phyloP scores from a whole-genome alignment of 2,329 filamentous ascomycete genomes.

The Aspergillus neoniger region DNA sequence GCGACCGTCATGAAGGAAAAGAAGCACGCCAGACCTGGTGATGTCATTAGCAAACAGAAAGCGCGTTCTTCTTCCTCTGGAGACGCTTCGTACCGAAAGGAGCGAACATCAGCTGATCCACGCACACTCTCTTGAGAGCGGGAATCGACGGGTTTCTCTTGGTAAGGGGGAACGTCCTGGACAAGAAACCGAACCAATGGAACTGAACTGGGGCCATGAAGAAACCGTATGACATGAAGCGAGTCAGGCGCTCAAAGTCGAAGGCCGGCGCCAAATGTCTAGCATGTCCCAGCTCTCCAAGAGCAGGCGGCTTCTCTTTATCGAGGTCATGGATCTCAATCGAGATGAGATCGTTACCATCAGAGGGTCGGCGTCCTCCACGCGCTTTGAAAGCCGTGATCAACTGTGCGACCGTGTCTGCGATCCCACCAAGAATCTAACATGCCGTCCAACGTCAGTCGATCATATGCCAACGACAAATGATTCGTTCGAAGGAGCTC shows the following conservation, averaged over 20 bases:
- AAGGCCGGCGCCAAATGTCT: constrained; percentile 74
- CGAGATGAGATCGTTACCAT: constrained; percentile 68
- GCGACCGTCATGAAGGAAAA: constrained; percentile 96
- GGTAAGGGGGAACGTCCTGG: constrained; percentile 77
- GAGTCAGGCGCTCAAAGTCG: constrained; percentile 89
- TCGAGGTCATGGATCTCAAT: constrained; percentile 90
- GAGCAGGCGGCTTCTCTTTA: constrained; percentile 70
- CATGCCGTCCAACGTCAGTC: constrained; percentile 15
- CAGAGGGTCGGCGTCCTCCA: constrained; percentile 59
- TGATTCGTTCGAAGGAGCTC: constrained; percentile 24
- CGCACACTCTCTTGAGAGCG: constrained; percentile 84
- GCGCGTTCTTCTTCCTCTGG: background rate
- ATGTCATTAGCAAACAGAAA: constrained; percentile 11
- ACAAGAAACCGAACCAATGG: constrained; percentile 90
- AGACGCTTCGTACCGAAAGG: constrained; percentile 65
- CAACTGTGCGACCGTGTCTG: constrained; percentile 92
- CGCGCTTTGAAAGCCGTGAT: constrained; percentile 74
- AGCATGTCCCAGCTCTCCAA: constrained; percentile 66
- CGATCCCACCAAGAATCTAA: constrained; percentile 83
- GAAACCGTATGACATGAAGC: constrained; percentile 98
- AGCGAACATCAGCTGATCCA: constrained; percentile 92
- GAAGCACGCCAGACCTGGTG: constrained; percentile 73
- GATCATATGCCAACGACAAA: constrained; percentile 5
- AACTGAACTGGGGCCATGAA: constrained; percentile 94
- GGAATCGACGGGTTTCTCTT: constrained; percentile 73